A percentile compares a stretch with the other conserved stretches of the same genome.
Evolutionary conservation across 257 asterid genomes (phyloP).

Genomic region (Avicennia marina): DNA sequence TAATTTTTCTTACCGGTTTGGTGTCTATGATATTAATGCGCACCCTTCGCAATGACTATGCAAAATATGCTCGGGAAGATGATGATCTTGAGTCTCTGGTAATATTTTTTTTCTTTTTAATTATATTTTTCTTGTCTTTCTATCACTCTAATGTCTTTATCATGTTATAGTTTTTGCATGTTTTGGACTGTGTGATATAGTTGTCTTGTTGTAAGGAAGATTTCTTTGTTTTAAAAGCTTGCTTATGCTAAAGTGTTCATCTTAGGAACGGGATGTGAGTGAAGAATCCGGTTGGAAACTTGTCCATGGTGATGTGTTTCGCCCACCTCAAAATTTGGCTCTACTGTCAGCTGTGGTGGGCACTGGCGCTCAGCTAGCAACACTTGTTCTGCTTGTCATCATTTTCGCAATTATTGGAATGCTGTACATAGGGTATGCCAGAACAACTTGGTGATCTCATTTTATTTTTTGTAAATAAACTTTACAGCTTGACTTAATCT

Average conservation of each 20-base stretch:
- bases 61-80: slow-evolving; percentile 98
- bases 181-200: not conserved
- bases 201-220: not conserved
- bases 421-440: slow-evolving; percentile 71
- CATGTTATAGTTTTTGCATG: no score
- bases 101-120: slow-evolving; percentile 17
- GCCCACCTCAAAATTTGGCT: slow-evolving; percentile 62
- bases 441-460: slow-evolving; percentile 4
- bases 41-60: slow-evolving; percentile 90
- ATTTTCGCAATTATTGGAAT: slow-evolving; percentile 58
- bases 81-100: slow-evolving; percentile 97
- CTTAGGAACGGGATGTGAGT: slow-evolving; percentile 73
- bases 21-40: slow-evolving; percentile 98
- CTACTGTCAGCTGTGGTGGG: slow-evolving; percentile 85
- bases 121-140: not conserved
- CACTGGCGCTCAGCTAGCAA: slow-evolving; percentile 83
- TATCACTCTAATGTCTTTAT: no score
- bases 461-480: slow-evolving; percentile 10
- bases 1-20: slow-evolving; percentile 91
- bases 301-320: slow-evolving; percentile 92
- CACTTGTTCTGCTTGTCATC: slow-evolving; percentile 48
- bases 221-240: slow-evolving; percentile 7
- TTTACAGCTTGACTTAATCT: not conserved
- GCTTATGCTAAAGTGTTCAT: slow-evolving; percentile 1
- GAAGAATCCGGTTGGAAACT: slow-evolving; percentile 97